Percentiles rank a stretch among this genome's conserved stretches.
These are phyloP conservation scores for Epichloe scottii DNA, from an alignment of 2,329 filamentous ascomycete genomes.

Conservation along the genomic window DNA sequence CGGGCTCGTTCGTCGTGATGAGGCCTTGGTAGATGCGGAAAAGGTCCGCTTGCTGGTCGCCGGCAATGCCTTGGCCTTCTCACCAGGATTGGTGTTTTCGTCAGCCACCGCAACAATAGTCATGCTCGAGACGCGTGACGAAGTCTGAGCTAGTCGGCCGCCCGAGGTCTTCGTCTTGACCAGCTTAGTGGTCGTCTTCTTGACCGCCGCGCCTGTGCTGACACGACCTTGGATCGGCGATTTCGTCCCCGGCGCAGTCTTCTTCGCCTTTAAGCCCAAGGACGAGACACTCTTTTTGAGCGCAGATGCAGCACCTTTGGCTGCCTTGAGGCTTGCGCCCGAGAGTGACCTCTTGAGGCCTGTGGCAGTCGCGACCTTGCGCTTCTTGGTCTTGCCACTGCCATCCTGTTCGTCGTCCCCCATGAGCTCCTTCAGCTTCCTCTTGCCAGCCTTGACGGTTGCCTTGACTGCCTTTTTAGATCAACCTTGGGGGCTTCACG, in stretches of 20 bases:
- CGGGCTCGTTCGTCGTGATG: neutral
- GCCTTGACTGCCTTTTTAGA: conserved; percentile 25
- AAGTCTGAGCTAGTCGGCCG: conserved; percentile 1
- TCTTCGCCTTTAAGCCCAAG: conserved; percentile 13
- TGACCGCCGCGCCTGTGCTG: conserved; percentile 14
- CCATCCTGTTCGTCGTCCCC: conserved; percentile 25
- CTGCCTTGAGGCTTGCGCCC: conserved; percentile 21
- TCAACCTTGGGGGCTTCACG: conserved; percentile 36
- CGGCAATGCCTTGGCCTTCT: conserved; percentile 1
- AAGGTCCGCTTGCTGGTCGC: neutral
- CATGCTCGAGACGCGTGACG: conserved; percentile 9
- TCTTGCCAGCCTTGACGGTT: conserved; percentile 36
- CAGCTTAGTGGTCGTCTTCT: conserved; percentile 17
- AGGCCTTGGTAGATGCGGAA: neutral
- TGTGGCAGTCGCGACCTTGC: conserved; percentile 22
- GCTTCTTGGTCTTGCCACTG: conserved; percentile 36
- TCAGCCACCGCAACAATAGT: conserved; percentile 9
- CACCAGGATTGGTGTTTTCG: conserved; percentile 1
- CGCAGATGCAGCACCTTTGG: conserved; percentile 24
- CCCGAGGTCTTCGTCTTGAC: conserved; percentile 8
- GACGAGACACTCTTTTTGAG: conserved; percentile 22
- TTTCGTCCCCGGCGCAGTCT: conserved; percentile 6
- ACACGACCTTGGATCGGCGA: conserved; percentile 14
- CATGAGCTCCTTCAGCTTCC: conserved; percentile 42
- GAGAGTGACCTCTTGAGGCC: conserved; percentile 24